Conservation (phyloP, 192 early-diverging fungal species). For the Gonapodya prolifera region DNA sequence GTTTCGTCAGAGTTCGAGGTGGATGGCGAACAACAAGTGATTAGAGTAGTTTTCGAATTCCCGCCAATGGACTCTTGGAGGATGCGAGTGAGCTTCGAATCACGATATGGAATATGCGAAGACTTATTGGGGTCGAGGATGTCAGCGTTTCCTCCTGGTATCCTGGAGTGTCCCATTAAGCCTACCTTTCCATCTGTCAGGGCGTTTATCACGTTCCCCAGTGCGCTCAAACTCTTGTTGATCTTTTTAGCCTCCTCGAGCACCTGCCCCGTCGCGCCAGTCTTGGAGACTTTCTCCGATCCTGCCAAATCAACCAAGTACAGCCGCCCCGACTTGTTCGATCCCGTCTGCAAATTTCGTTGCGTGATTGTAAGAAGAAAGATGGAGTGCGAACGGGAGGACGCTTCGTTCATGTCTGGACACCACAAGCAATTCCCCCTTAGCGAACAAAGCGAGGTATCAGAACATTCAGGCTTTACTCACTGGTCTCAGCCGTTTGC, state of each 20-base stretch:
- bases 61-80: slow-evolving; percentile 99
- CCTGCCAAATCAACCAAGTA: slow-evolving; percentile 98
- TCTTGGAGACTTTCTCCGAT: slow-evolving; percentile 91
- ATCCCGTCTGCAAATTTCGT: slow-evolving; percentile 84
- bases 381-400: slow-evolving; percentile 95
- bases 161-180: not conserved
- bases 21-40: slow-evolving; percentile 97
- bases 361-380: slow-evolving; percentile 92
- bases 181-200: slow-evolving; percentile 92
- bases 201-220: slow-evolving; percentile 99
- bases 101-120: slow-evolving; percentile 95
- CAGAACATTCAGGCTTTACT: slow-evolving; percentile 12
- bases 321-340: slow-evolving; percentile 78
- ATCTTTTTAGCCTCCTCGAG: slow-evolving; percentile 99
- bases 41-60: slow-evolving; percentile 96
- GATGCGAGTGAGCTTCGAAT: slow-evolving; percentile 97
- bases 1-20: slow-evolving; percentile 97
- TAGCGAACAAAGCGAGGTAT: not conserved
- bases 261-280: slow-evolving; percentile 95
- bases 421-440: slow-evolving; percentile 7
- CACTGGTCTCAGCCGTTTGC: slow-evolving; percentile 82
- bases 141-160: not conserved
- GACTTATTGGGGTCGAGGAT: slow-evolving; percentile 35
- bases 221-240: slow-evolving; percentile 93
- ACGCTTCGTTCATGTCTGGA: slow-evolving; percentile 95